Conservation (phyloP, 2,329 filamentous ascomycete species). For the Colletotrichum sp. region DNA sequence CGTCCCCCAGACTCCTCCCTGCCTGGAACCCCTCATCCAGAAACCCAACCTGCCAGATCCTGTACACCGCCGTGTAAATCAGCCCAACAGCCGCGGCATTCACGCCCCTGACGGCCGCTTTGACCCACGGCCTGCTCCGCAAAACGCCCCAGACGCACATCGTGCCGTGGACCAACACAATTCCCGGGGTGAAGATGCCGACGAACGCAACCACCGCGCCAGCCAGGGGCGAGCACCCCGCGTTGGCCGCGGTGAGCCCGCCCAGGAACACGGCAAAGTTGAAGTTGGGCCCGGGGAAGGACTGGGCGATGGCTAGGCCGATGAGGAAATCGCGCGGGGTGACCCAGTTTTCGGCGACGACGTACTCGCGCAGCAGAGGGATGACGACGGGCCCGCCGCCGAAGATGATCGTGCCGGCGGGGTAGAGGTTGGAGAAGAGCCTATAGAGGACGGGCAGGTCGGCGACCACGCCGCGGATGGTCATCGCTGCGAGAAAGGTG, state of each 20-base stretch:
- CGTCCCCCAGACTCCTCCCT: slow-evolving; percentile 53
- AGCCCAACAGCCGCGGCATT: slow-evolving; percentile 62
- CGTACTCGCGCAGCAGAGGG: slow-evolving; percentile 56
- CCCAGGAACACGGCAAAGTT: slow-evolving; percentile 63
- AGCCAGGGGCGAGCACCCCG: slow-evolving; percentile 35
- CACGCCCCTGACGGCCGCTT: slow-evolving; percentile 50
- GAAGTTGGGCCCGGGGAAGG: slow-evolving; percentile 54
- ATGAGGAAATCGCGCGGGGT: slow-evolving; percentile 68
- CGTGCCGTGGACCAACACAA: slow-evolving; percentile 46
- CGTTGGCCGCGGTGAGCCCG: slow-evolving; percentile 45
- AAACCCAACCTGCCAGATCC: slow-evolving; percentile 60
- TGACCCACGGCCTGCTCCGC: slow-evolving; percentile 44
- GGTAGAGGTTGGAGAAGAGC: slow-evolving; percentile 71
- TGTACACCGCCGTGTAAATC: slow-evolving; percentile 63
- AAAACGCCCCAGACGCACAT: slow-evolving; percentile 56
- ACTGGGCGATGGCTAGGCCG: slow-evolving; percentile 69
- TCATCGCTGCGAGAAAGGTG: slow-evolving; percentile 58
- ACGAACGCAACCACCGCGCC: slow-evolving; percentile 54
- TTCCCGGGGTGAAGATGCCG: slow-evolving; percentile 51
- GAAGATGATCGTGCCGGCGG: slow-evolving; percentile 67
- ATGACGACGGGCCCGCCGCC: slow-evolving; percentile 65
- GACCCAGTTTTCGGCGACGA: slow-evolving; percentile 69
- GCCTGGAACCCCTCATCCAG: slow-evolving; percentile 44
- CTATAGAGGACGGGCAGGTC: slow-evolving; percentile 49
- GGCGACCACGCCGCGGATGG: slow-evolving; percentile 42